A percentile compares a stretch with the other conserved stretches of the same genome.
Conservation (phyloP, 2,329 filamentous ascomycete genomes). For the Magnaporthiopsis rhizophila region DNA sequence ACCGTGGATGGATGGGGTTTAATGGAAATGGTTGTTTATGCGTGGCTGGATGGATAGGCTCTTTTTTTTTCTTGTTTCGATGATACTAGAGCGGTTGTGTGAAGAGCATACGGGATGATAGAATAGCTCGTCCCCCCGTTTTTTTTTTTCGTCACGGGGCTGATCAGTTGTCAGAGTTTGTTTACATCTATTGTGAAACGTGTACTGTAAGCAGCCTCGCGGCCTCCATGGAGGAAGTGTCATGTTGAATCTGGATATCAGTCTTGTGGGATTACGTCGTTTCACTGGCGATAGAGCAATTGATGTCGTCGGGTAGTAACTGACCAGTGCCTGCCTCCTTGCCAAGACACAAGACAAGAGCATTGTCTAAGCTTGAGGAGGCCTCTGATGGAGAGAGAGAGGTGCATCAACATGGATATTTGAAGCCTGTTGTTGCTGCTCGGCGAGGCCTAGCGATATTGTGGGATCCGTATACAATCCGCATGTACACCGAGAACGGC, state of each 20-base stretch:
- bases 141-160: too few species aligned
- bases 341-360: neutral
- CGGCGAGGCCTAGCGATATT: neutral
- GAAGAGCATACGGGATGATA: too few species aligned
- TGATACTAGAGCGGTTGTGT: neutral
- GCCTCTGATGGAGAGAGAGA: neutral
- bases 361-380: neutral
- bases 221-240: neutral
- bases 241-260: neutral
- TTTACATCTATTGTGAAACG: too few species aligned
- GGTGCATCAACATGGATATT: too few species aligned
- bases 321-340: neutral
- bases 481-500: neutral
- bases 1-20: too few species aligned
- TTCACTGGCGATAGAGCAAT: too few species aligned
- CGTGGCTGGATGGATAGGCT: neutral
- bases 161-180: too few species aligned
- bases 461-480: neutral
- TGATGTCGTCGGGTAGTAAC: neutral
- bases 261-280: neutral
- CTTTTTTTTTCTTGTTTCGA: neutral
- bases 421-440: neutral
- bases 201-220: neutral
- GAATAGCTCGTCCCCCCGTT: too few species aligned
- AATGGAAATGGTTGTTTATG: neutral